Evolutionary conservation across 169 alveolate genomes (phyloP), one percentile per base, ranked within the genome.

Genomic region (Babesia ovata): DNA sequence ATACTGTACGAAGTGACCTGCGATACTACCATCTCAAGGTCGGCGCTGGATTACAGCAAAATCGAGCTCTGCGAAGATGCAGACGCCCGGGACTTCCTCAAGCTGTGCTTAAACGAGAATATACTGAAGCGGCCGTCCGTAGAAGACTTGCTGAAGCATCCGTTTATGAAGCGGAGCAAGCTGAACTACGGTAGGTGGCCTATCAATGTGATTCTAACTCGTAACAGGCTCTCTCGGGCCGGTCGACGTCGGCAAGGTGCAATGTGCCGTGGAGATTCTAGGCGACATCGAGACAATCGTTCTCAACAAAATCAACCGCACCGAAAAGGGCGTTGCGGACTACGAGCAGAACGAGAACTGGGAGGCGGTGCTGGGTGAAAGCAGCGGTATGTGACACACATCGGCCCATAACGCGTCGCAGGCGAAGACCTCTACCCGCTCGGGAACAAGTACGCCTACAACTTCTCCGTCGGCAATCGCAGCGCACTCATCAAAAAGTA

Each of bases 241-340:
- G 29, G 49, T 74, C 22, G 85, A 74, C 48, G 89, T 82, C 14
- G 79, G 79, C 21, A 82, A 82, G 74, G 79, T 54, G 45, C 63
- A 70, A 49, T 82, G 89, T 62, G 89, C 89, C 19, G 84, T 82
- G 69, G 89, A 82, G 59, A 60, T 82, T 22, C 66, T 82, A 29
- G 89, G 89, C 33, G 89, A 82, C 54, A 65, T 82, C 69, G 89
- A 71, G 66, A 82, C 89, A 46, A 82, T 82, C 26, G 85, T 82
- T 6, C 72, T 52, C 28, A 82, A 82, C 79, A 82, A 82, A 66
- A 82, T 82, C 72, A 72, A 74, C 49, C 62, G 75, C 39, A 82
- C 85, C 22, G 89, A 82, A 49, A 82, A 82, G 60, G 89, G 89
- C 42, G 89, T 82, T 4, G 89, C 89, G 10, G 89, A 82, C 67